Conservation (phyloP, 163 green algal species). For the Scenedesmus sp. region DNA sequence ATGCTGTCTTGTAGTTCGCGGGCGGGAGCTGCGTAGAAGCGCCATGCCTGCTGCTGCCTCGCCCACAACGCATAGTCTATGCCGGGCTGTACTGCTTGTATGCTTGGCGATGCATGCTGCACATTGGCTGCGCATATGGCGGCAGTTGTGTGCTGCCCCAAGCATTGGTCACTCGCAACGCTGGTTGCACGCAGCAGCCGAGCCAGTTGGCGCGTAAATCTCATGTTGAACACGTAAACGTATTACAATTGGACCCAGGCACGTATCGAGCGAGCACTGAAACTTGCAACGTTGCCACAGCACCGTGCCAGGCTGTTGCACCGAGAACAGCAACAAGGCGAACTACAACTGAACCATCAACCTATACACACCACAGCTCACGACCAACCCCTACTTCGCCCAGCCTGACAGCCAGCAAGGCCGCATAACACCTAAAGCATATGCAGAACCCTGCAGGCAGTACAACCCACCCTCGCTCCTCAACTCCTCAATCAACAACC, state of each 20-base stretch:
- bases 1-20: slow-evolving; percentile 7
- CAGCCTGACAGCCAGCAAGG: not conserved
- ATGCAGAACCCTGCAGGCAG: not conserved
- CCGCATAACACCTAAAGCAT: not conserved
- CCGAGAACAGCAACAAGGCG: not conserved
- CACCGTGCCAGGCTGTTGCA: not conserved
- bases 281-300: not conserved
- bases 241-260: not conserved
- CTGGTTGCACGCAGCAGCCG: not conserved
- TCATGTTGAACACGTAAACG: not conserved
- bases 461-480: not conserved
- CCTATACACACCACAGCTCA: not conserved
- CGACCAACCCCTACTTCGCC: not conserved
- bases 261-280: not conserved
- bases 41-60: slow-evolving; percentile 11
- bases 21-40: not conserved
- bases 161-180: not conserved
- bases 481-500: not conserved
- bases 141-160: not conserved
- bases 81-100: not conserved
- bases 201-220: not conserved
- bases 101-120: not conserved
- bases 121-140: not conserved
- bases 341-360: not conserved
- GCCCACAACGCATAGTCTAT: slow-evolving; percentile 27